Base-by-base conservation (phyloP, 805 yeast species). In the Blastobotrys robertii region DNA sequence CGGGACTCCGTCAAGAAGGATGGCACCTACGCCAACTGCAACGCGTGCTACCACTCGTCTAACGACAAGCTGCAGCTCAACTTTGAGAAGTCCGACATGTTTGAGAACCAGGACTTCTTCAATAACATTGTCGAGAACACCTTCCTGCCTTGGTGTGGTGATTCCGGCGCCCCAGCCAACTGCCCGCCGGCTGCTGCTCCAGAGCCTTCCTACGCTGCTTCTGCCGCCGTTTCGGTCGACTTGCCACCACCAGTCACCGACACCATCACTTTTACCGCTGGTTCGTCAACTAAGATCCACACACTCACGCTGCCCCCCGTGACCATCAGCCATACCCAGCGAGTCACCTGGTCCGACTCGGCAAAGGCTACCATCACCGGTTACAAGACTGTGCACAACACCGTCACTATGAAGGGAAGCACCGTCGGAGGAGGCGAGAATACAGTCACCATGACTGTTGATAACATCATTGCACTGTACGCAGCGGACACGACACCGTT, bases 141-240 rank as follows among this genome's bases (percentile, higher is more conserved):
- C 2, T 12, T 38, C 16, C 12, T 30, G 25, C 19, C 34, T 7
- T 16, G 30, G 12, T 30, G 30, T 22, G 19, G 15, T 8, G 36
- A 13, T 16, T 16, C 28, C 16, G 41, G 30, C 15, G 25, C 12
- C 11, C 12, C 39, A 12, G 19, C 36, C 30, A 9, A 29, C 14
- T 30, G 41, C 7, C 41, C 36, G n/a, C 35, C 35, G 30, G 33
- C 44, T 19, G 34, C 34, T 34, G 33, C 10, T 35, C 44, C 39
- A 11, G 25, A 19, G 25, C 25, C 25, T 19, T 19, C 38, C 39
- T 31, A 44, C 33, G 32, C 49, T 15, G 32, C 42, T 39, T 38
- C 45, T 29, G 7, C 43, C 40, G 9, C 43, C 33, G 29, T 43
- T 43, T 7, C 37, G 4, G 25, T 19, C 6, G 25, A 19, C 25